phyloP scores from a whole-genome alignment of 139 green algal genomes.

The Closterium sp. region DNA sequence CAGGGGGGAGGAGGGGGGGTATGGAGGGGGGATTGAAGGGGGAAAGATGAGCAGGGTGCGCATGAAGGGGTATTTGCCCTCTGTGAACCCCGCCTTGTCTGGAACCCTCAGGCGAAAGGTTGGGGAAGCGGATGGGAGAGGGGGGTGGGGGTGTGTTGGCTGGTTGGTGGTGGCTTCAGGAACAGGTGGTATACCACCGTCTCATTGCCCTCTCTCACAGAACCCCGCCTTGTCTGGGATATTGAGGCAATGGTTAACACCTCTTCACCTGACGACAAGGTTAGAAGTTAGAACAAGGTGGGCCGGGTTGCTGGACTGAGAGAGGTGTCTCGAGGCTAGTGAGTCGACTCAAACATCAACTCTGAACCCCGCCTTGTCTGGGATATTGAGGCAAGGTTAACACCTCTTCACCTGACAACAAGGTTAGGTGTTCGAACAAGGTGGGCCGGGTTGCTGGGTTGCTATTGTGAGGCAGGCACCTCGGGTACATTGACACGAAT shows the following conservation, averaged over 20 bases:
- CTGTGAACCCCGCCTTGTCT: conserved; percentile 23
- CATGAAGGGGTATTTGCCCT: conserved; percentile 21
- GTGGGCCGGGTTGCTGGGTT: too few relatives aligned
- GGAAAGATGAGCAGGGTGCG: too few relatives aligned
- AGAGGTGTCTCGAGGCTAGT: too few relatives aligned
- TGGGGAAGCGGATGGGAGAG: not conserved
- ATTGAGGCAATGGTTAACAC: conserved; percentile 8
- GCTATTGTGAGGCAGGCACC: too few relatives aligned
- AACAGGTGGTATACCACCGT: conserved; percentile 31
- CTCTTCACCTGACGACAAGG: conserved; percentile 21
- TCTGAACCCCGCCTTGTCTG: not conserved
- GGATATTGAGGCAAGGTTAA: not conserved
- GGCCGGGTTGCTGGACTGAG: too few relatives aligned
- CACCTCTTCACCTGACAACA: not conserved
- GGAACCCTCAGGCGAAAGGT: conserved; percentile 3
- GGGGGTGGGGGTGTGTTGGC: too few relatives aligned
- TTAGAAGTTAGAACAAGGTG: too few relatives aligned
- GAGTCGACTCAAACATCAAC: conserved; percentile 8
- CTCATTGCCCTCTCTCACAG: conserved; percentile 24
- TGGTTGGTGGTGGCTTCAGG: not conserved
- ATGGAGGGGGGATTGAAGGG: too few relatives aligned
- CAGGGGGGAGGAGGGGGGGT: not conserved
- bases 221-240: conserved; percentile 23
- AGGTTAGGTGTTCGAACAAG: not conserved
- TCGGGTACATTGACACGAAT: too few relatives aligned